Conservation (phyloP, 495 filamentous ascomycete genomes). For the Aspergillus bertholletiae region DNA sequence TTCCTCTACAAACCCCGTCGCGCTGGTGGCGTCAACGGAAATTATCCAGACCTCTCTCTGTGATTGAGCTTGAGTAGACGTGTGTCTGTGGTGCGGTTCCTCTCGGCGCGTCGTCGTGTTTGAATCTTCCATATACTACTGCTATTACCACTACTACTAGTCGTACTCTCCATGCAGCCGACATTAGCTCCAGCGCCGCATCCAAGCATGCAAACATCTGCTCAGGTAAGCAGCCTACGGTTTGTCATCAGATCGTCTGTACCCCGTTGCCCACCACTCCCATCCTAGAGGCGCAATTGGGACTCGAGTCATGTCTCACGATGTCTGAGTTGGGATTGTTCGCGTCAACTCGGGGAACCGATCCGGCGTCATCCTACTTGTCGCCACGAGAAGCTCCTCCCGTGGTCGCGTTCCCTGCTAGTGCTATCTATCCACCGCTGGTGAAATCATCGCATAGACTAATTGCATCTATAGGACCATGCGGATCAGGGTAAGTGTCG, state of each 20-base stretch:
- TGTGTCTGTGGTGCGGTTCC: conserved; percentile 3
- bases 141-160: no score
- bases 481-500: conserved; percentile 49
- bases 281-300: conserved; percentile 8
- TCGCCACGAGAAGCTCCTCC: background rate
- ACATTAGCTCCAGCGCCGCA: conserved; percentile 55
- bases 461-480: conserved; percentile 37
- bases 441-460: conserved; percentile 8
- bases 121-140: no score
- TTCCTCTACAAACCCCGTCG: conserved; percentile 7
- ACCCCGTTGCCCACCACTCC: conserved; percentile 19
- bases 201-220: conserved; percentile 52
- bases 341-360: background rate
- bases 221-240: conserved; percentile 50
- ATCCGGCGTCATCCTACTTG: background rate
- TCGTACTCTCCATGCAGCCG: conserved; percentile 49
- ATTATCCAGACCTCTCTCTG: background rate
- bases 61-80: conserved; percentile 14
- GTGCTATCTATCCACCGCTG: background rate
- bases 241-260: conserved; percentile 45
- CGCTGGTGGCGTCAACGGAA: conserved; percentile 1
- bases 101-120: conserved; percentile 19
- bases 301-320: background rate
- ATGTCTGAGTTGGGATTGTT: conserved; percentile 16
- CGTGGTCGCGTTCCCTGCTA: conserved; percentile 4